Evolutionary conservation across 306 rosid species (phyloP), one percentile per base, ranked within the genome.

Genomic region (Cajanus cajan): DNA sequence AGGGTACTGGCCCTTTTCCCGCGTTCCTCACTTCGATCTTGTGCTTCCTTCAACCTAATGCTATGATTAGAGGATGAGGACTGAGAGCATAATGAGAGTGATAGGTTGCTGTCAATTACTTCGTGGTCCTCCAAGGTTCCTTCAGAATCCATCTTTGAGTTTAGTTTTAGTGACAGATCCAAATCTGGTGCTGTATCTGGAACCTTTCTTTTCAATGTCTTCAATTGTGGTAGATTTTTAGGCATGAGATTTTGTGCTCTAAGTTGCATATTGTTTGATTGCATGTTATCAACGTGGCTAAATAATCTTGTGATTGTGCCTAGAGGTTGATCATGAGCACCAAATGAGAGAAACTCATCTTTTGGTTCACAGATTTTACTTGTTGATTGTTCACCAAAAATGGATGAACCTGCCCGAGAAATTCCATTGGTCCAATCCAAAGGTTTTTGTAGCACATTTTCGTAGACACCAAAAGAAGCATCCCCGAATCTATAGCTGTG

Each of bases 1-100:
- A 90, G 96, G 73, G 92, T 55, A 58, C 91, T 89, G 28, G 84
- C 71, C 74, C 77, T 71, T 76, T 71, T 69, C 34, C 52, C 63
- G 11, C 47, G 36, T 68, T 74, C 55, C 80, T 77, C 63, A 61
- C 28, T 40, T 13, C 39, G 51, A 22, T 31, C 76, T 24, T 66
- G 61, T 71, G 77, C 57, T 71, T 74, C 80, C 80, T 82, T 78
- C 90, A 78, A 50, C 71, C 74, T 86, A 44, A 50, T 71, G 16
- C 78, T 74, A 80, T 58, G 73, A 83, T 79, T 77, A 6, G 79
- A 44, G 0, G 71, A 74, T 2, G 83, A 52, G 2, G 59, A 74
- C 18, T 86, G 84, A 9, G 93, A 82, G 55, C 79, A 85, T 85
- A 90, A 64, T 39, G 92, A 83, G 48, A 93, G 76, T 15, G 91